These are phyloP conservation scores for Lithocarpus polystachyus DNA, from an alignment of 306 rosid species.

Conservation along the genomic window DNA sequence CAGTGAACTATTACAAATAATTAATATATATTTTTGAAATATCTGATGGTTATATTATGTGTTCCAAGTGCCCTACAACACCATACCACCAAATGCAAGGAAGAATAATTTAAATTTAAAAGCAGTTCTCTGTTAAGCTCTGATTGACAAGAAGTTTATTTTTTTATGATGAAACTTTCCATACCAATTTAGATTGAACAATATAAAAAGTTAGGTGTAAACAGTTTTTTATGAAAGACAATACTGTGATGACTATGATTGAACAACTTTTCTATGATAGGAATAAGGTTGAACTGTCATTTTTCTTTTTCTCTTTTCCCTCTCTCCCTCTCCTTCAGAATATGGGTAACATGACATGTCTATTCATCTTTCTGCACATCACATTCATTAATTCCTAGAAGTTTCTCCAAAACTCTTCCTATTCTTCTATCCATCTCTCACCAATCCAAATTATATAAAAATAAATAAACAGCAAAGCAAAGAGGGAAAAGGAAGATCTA, in stretches of 20 bases:
- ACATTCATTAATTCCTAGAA: neutral
- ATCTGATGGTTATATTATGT: neutral
- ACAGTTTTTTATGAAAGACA: neutral
- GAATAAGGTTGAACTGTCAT: constrained; percentile 7
- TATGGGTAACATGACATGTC: constrained; percentile 1
- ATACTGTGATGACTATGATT: constrained; percentile 20
- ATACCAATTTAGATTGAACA: no score
- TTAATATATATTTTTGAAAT: neutral
- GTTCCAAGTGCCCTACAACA: no score
- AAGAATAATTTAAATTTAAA: constrained; percentile 1
- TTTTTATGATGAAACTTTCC: neutral
- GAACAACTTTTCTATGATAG: constrained; percentile 4
- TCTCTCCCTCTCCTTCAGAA: neutral
- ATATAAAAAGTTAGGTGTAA: neutral
- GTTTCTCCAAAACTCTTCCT: neutral
- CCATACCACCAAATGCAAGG: neutral
- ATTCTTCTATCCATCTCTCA: neutral
- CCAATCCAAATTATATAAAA: neutral
- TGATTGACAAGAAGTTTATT: constrained; percentile 11
- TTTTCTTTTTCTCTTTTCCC: neutral
- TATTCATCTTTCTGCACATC: constrained; percentile 9
- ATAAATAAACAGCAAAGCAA: neutral
- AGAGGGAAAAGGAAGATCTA: constrained; percentile 4
- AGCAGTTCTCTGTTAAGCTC: neutral
- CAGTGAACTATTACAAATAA: neutral